Percentiles rank a stretch among this genome's conserved stretches.
Evolutionary conservation across 192 early-diverging fungal species (phyloP).

Genomic region (Thamnidium elegans): DNA sequence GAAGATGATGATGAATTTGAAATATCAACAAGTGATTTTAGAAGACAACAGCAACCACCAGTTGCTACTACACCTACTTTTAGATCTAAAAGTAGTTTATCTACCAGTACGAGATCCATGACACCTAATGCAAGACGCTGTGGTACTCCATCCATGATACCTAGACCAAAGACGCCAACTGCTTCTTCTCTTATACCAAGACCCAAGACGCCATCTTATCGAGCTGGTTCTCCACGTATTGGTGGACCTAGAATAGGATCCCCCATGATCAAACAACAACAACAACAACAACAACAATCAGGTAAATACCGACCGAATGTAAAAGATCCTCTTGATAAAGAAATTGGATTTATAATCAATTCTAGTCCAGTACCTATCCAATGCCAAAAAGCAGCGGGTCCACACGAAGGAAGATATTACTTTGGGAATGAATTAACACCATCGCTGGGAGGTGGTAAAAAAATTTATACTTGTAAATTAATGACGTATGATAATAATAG

Average conservation of each 20-base stretch:
- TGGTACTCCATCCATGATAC: conserved; percentile 35
- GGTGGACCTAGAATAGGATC: conserved; percentile 27
- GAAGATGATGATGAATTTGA: too few species aligned
- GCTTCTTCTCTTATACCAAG: background rate
- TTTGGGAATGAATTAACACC: conserved; percentile 49
- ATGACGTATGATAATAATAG: conserved; percentile 37
- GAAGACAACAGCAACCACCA: conserved; percentile 12
- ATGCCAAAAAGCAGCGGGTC: conserved; percentile 38
- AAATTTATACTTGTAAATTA: conserved; percentile 44
- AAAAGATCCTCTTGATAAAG: conserved; percentile 50
- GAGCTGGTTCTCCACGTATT: conserved; percentile 25
- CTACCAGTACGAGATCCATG: background rate
- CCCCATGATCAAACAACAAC: conserved; percentile 15
- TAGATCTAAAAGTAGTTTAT: conserved; percentile 11
- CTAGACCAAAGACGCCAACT: conserved; percentile 36
- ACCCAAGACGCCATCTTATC: background rate
- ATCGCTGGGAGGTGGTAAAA: conserved; percentile 40
- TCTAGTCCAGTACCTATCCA: conserved; percentile 48
- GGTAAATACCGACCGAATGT: conserved; percentile 38
- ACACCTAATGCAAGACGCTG: conserved; percentile 14
- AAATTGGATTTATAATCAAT: conserved; percentile 53
- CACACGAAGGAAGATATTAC: conserved; percentile 37
- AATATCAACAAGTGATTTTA: too few species aligned
- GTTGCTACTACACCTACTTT: conserved; percentile 8
- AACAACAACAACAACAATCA: background rate